Evolutionary conservation across 1,139 yeast genomes (phyloP).

Genomic region (Suhomyces anneliseae): DNA sequence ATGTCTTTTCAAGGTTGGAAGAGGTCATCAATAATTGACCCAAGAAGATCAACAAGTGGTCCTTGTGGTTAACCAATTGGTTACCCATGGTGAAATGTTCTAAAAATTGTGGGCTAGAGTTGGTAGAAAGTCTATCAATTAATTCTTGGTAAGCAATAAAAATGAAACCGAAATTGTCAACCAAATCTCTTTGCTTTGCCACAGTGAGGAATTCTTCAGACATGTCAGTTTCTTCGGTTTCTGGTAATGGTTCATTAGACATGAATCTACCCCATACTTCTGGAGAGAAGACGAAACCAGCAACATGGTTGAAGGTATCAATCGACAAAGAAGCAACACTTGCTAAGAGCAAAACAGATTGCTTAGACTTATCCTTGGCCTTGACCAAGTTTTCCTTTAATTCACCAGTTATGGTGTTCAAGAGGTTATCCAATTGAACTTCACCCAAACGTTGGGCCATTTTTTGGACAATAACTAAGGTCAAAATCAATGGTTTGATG

Average conservation of each 20-base stretch:
- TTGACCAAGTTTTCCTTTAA: constrained; percentile 53
- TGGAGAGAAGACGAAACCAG: constrained; percentile 33
- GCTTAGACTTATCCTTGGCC: constrained; percentile 56
- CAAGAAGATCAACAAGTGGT: constrained; percentile 62
- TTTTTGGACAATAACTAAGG: constrained; percentile 49
- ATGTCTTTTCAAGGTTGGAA: constrained; percentile 63
- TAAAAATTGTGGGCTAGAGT: constrained; percentile 12
- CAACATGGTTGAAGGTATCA: constrained; percentile 47
- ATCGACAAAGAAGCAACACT: constrained; percentile 45
- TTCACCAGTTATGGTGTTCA: constrained; percentile 52
- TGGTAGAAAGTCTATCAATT: constrained; percentile 14
- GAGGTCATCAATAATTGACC: constrained; percentile 68
- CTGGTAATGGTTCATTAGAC: constrained; percentile 17
- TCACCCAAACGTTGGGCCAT: constrained; percentile 38
- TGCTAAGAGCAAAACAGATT: constrained; percentile 59
- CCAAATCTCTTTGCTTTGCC: constrained; percentile 58
- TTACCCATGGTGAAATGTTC: constrained; percentile 13
- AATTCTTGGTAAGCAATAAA: constrained; percentile 32
- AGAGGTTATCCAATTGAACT: constrained; percentile 30
- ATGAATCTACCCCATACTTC: constrained; percentile 43
- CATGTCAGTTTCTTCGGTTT: constrained; percentile 13
- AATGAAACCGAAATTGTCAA: constrained; percentile 61
- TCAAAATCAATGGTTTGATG: constrained; percentile 41
- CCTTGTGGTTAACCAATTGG: constrained; percentile 52
- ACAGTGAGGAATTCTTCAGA: constrained; percentile 40